Evolutionary conservation across 306 rosid species (phyloP).

Genomic region (Quercus glauca): DNA sequence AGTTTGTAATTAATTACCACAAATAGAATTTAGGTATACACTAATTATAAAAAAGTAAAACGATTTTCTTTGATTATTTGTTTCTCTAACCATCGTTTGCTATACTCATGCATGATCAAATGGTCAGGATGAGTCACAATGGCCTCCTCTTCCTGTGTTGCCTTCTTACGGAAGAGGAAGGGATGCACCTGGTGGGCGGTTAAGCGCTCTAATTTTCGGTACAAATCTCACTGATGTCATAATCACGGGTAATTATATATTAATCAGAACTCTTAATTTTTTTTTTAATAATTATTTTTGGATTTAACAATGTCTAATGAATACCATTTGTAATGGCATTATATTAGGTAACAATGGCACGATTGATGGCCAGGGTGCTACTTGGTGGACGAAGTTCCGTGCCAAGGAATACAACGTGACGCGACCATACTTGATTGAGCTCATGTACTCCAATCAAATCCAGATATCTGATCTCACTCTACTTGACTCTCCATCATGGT

Average conservation of each 20-base stretch:
- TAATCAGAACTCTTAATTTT: no score
- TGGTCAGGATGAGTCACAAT: slow-evolving; percentile 57
- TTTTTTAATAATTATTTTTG: background rate
- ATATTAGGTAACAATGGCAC: slow-evolving; percentile 65
- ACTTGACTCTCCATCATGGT: slow-evolving; percentile 72
- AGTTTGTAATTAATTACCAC: no score
- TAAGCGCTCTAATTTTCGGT: slow-evolving; percentile 65
- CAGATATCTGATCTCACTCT: slow-evolving; percentile 67
- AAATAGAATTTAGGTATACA: no score
- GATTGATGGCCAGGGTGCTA: slow-evolving; percentile 78
- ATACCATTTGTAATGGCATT: background rate
- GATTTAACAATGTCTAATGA: background rate
- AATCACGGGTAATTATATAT: slow-evolving; percentile 53
- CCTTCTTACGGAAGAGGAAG: slow-evolving; percentile 78
- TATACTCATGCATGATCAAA: background rate
- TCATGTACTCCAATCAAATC: slow-evolving; percentile 50
- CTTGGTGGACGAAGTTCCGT: slow-evolving; percentile 64
- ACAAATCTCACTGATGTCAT: slow-evolving; percentile 75
- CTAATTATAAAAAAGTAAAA: no score
- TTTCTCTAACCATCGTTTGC: background rate
- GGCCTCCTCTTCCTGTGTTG: slow-evolving; percentile 40
- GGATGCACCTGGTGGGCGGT: slow-evolving; percentile 58
- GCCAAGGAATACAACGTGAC: slow-evolving; percentile 27
- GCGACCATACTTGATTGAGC: slow-evolving; percentile 65
- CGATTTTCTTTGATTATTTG: background rate